These are phyloP conservation scores for Fusarium oligoseptatum DNA, from an alignment of 2,329 filamentous ascomycete species.

Conservation along the genomic window DNA sequence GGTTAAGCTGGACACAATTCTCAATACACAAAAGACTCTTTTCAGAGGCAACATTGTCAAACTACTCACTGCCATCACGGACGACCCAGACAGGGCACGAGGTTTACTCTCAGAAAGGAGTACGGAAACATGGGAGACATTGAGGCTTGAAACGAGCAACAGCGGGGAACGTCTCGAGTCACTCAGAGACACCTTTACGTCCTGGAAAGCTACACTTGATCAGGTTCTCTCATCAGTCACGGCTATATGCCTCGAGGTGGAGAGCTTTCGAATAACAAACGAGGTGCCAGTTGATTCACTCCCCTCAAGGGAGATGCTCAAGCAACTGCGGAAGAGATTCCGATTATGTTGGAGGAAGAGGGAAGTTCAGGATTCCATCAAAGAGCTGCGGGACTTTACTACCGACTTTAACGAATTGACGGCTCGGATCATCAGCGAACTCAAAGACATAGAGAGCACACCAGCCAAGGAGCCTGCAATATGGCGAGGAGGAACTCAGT, in stretches of 20 bases:
- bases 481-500: accelerated
- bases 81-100: background rate
- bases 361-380: background rate
- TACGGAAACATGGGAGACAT: background rate
- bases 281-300: background rate
- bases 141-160: background rate
- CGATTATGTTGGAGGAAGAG: background rate
- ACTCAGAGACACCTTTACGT: background rate
- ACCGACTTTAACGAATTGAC: background rate
- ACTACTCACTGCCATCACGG: background rate
- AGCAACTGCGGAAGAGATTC: background rate
- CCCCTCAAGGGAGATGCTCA: background rate
- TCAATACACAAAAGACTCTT: background rate
- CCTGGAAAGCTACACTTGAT: background rate
- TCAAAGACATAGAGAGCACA: background rate
- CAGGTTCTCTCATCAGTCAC: background rate
- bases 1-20: background rate
- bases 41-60: background rate
- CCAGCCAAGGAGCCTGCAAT: background rate
- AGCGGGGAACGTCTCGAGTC: background rate
- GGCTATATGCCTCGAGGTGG: background rate
- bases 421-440: background rate
- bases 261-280: background rate
- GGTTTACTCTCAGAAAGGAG: background rate
- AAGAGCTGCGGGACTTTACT: background rate